Base-by-base conservation (phyloP, 192 early-diverging fungal genomes). In the Gaertneriomyces sp. region DNA sequence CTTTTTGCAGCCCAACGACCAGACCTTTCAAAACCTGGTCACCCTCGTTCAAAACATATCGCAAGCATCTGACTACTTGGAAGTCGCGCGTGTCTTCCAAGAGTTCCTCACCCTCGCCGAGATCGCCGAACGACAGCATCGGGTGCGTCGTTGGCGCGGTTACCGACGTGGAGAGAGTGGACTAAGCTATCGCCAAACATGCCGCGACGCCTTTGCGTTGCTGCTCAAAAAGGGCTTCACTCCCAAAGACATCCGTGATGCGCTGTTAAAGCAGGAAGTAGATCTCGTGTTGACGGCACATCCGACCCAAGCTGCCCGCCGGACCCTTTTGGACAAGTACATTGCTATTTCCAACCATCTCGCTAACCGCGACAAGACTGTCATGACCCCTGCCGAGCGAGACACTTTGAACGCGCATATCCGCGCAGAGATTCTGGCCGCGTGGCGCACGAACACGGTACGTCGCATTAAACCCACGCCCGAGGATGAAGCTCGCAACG, bases 61-160 rank as follows among this genome's bases (percentile, higher is more conserved):
- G 5, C 47, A 17, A 8, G 54, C 72, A 6, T 43, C 33, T 12
- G 43, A 61, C 14, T 57, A 59, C n/a, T 49, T 74, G 17, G 72
- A 74, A 42, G 42, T 74, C 64, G 68, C 67, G 14, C 60, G 72
- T 14, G 62, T 59, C 7, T 74, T 74, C 38, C 66, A 68, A 16
- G 72, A 74, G 47, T 68, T 70, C 46, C 43, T 74, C 42, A 74
- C 63, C 8, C 59, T 74, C 42, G 72, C 65, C 7, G 67, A 74
- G 14, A 63, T 74, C 49, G 72, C 72, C 14, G 72, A 74, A 43
- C 72, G 72, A 49, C 72, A 74, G 55, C 72, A 74, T 49, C 50
- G 72, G 9, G 64, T 74, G 11, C 52, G 72, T 9, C 16, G 72
- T 33, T 74, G 72, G 72, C 72, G 72, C 20, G 72, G 65, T 20